phyloP scores from a whole-genome alignment of 2,329 filamentous ascomycete genomes.

The Fusarium armeniacum region DNA sequence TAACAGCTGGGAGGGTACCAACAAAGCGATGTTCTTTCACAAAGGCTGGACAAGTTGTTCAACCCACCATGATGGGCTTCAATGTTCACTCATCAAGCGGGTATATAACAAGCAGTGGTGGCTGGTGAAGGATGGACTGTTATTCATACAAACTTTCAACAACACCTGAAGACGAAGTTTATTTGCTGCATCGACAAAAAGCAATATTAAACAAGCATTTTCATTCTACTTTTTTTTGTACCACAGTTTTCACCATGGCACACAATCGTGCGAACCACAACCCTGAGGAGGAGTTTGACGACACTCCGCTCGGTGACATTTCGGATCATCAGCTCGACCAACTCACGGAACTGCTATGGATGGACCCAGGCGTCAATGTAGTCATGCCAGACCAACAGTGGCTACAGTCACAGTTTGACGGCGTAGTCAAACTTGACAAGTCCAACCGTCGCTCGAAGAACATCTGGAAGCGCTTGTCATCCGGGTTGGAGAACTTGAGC shows the following conservation, averaged over 20 bases:
- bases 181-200: slow-evolving; percentile 14
- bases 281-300: slow-evolving; percentile 2
- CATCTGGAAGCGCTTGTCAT: slow-evolving; percentile 52
- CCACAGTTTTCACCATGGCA: slow-evolving; percentile 25
- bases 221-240: slow-evolving; percentile 13
- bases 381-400: slow-evolving; percentile 54
- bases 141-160: background rate
- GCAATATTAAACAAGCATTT: slow-evolving; percentile 3
- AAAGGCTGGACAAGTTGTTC: slow-evolving; percentile 7
- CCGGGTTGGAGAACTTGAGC: slow-evolving; percentile 46
- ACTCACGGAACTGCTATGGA: slow-evolving; percentile 56
- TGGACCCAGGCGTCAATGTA: slow-evolving; percentile 47
- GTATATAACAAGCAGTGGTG: slow-evolving; percentile 28
- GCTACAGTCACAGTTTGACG: slow-evolving; percentile 54
- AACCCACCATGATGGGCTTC: slow-evolving; percentile 10
- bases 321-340: slow-evolving; percentile 48
- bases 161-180: background rate
- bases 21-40: slow-evolving; percentile 16
- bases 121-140: background rate
- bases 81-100: slow-evolving; percentile 18
- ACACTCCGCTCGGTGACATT: slow-evolving; percentile 35
- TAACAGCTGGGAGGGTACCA: slow-evolving; percentile 14
- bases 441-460: slow-evolving; percentile 49
- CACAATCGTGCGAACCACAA: background rate
- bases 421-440: slow-evolving; percentile 43